Base-by-base conservation (phyloP, 2,329 filamentous ascomycete genomes). In the Geosmithia flava region DNA sequence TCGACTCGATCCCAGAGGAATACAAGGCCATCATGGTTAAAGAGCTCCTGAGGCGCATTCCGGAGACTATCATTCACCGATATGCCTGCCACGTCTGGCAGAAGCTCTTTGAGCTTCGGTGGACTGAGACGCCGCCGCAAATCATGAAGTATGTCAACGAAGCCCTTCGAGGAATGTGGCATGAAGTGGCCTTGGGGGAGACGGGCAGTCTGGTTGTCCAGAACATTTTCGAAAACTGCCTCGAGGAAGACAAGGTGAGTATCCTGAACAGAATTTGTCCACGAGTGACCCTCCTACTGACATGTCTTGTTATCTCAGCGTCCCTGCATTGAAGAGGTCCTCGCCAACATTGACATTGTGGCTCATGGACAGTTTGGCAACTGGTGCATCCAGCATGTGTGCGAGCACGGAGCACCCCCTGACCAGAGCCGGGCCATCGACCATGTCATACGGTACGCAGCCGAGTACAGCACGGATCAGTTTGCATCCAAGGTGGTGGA, bases 61-160 rank as follows among this genome's bases (percentile, higher is more conserved):
- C 91, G 0, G 91, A 98, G 67, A 98, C 93, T 2, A 90, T 98
- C 54, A 93, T 98, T 61, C 94, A 98, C 68, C 86, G 94, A 55
- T 98, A 98, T 68, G 93, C 93, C 50, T 98, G 93, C 60, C 93
- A 98, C 65, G 93, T 98, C 53, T 98, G 93, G 93, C 93, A 98
- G 71, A 98, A 98, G 72, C 79, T 98, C 27, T 98, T 98, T 63
- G 93, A 98, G 66, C 79, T 98, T 56, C 85, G 93, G 59, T 98
- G 93, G 93, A 88, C 83, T 53, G 85, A 90, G 58, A 87, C 89
- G 40, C 93, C 93, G 42, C 93, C 93, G 20, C 90, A 96, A 66
- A 95, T 98, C 67, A 98, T 98, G 93, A 87, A 86, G 59, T 95
- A 87, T 59, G 94, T 98, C 67, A 98, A 98, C 59, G 89, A 97